phyloP scores from a whole-genome alignment of 2,329 filamentous ascomycete species.

The Botryotinia narcissicola region DNA sequence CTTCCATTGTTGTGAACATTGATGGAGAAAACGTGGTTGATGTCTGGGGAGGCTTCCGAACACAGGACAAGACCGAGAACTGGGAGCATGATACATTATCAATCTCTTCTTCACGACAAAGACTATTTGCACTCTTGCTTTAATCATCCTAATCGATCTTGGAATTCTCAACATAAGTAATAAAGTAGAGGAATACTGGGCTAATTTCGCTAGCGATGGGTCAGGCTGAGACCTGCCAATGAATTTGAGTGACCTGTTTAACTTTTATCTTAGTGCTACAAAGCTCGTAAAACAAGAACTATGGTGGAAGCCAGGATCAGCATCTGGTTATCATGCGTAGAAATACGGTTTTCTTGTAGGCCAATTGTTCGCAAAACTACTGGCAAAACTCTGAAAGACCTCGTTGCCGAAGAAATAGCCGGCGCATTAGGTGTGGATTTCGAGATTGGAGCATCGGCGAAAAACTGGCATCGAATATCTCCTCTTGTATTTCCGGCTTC shows the following conservation, averaged over 20 bases:
- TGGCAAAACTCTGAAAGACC: slow-evolving; percentile 45
- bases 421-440: slow-evolving; percentile 17
- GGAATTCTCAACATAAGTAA: slow-evolving; percentile 3
- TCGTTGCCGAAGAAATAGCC: slow-evolving; percentile 37
- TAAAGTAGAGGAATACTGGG: neutral
- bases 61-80: slow-evolving; percentile 34
- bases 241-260: neutral
- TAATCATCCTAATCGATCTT: neutral
- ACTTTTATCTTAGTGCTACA: neutral
- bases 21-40: slow-evolving; percentile 45
- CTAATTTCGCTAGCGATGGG: neutral
- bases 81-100: slow-evolving; percentile 42
- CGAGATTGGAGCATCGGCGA: slow-evolving; percentile 15
- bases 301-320: slow-evolving; percentile 46
- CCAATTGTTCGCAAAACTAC: slow-evolving; percentile 45
- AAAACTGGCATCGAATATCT: slow-evolving; percentile 19
- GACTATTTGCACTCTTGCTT: slow-evolving; percentile 34
- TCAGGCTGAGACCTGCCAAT: neutral
- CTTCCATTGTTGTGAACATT: slow-evolving; percentile 44
- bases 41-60: slow-evolving; percentile 45
- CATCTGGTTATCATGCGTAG: slow-evolving; percentile 44
- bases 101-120: slow-evolving; percentile 46
- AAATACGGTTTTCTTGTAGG: slow-evolving; percentile 45
- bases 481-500: slow-evolving; percentile 3
- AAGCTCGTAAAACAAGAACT: slow-evolving; percentile 42